phyloP scores from a whole-genome alignment of 2,329 filamentous ascomycete species.

The Didymella sp. region DNA sequence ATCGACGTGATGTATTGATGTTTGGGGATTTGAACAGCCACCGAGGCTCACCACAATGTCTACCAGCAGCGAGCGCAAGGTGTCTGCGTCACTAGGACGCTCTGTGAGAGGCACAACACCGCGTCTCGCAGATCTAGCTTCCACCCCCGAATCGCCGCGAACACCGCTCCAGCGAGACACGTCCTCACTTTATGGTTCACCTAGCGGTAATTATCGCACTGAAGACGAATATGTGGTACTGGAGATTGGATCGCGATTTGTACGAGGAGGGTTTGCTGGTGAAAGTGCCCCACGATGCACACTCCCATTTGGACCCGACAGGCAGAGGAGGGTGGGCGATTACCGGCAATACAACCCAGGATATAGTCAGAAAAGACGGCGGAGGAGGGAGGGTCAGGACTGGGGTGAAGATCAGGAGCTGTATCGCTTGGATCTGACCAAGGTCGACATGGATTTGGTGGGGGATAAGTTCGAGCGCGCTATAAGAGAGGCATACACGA shows the following conservation, averaged over 20 bases:
- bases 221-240: constrained; percentile 86
- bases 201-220: constrained; percentile 61
- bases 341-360: constrained; percentile 73
- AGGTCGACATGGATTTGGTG: constrained; percentile 77
- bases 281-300: constrained; percentile 76
- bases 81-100: constrained; percentile 38
- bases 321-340: constrained; percentile 80
- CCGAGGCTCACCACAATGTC: constrained; percentile 22
- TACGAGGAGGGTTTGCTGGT: constrained; percentile 86
- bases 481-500: constrained; percentile 81
- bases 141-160: constrained; percentile 46
- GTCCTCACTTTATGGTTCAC: constrained; percentile 65
- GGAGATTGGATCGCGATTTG: constrained; percentile 79
- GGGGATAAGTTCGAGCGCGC: constrained; percentile 86
- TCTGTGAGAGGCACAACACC: constrained; percentile 42
- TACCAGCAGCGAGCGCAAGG: constrained; percentile 41
- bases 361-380: constrained; percentile 59
- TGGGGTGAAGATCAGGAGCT: constrained; percentile 75
- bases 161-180: constrained; percentile 64
- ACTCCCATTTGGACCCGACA: constrained; percentile 75
- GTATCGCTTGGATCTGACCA: constrained; percentile 77
- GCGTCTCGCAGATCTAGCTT: constrained; percentile 46
- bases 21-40: background rate
- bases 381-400: constrained; percentile 54
- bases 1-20: background rate